Conservation (phyloP, 805 yeast species). For the Zygosaccharomyces lentus region DNA sequence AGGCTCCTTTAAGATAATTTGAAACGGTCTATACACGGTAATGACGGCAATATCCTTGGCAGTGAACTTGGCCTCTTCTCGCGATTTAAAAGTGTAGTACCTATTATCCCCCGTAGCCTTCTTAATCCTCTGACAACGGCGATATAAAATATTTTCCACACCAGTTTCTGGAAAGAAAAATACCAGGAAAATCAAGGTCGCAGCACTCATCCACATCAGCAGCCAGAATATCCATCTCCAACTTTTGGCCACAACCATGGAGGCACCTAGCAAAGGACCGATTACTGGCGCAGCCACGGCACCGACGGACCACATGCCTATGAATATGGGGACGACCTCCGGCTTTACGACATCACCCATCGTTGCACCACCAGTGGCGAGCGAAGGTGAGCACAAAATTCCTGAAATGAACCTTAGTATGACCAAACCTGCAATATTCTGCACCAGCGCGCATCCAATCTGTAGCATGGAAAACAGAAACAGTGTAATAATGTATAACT, state of each 20-base stretch:
- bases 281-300: constrained; percentile 52
- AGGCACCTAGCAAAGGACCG: constrained; percentile 58
- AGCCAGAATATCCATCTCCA: constrained; percentile 59
- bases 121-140: constrained; percentile 48
- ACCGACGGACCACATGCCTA: constrained; percentile 51
- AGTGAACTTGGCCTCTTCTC: constrained; percentile 37
- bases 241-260: constrained; percentile 41
- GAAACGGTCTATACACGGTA: constrained; percentile 47
- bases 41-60: constrained; percentile 23
- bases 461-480: constrained; percentile 48
- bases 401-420: constrained; percentile 52
- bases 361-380: constrained; percentile 58
- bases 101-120: constrained; percentile 45
- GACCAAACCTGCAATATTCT: constrained; percentile 47
- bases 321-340: constrained; percentile 43
- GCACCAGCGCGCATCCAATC: constrained; percentile 50
- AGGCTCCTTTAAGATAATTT: constrained; percentile 50
- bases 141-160: constrained; percentile 40
- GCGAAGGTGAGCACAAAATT: constrained; percentile 50
- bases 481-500: constrained; percentile 45
- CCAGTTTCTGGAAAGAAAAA: constrained; percentile 49
- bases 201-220: constrained; percentile 40
- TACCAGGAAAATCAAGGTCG: constrained; percentile 35
- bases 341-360: constrained; percentile 45
- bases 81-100: constrained; percentile 32